Base-by-base conservation (phyloP, 75 land plant species). In the Picea sitchensis region DNA sequence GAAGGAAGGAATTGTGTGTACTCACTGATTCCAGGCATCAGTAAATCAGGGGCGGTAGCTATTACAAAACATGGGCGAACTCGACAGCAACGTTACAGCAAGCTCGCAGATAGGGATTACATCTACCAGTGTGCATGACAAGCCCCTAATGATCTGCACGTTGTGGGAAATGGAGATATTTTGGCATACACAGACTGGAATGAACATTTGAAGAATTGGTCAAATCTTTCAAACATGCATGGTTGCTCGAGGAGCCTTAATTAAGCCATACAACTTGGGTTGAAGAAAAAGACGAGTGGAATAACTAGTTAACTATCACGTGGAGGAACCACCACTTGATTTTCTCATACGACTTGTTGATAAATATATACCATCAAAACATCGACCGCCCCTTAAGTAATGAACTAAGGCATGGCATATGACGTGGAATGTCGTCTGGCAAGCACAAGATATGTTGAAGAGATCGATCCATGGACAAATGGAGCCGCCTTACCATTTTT, bases 41-140 rank as follows among this genome's bases (percentile, higher is more conserved):
- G 88, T 60, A 32, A 76, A 4, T 95, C 96, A 95, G 99, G 99
- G 64, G 98, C 93, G 56, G 83, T 77, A 79, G 99, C 96, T n/a
- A 77, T 97, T 38, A 97, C 99, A n/a, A 83, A 95, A 30, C 99
- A 97, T 86, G 99, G 99, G 59, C 67, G 98, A 57, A 87, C 98
- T 72, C 91, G 98, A 18, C 98, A 95, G 84, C 99, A 97, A 79
- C 93, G 99, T 5, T 97, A 97, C 73, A 97, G 95, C 86, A 97
- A 95, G 73, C 87, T 89, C 67, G 99, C 99, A 79, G 93, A 97
- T 82, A 95, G 98, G 99, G 89, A 89, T 38, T 97, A 97, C 82
- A 88, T 97, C 44, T 82, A 89, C 61, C 76, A 90, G 67, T 95
- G 95, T 79, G 86, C 91, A 26, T 67, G 76, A 51, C 81, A 81